Evolutionary conservation across 1,284 basidiomycete genomes (phyloP), one percentile per base, ranked within the genome.

Genomic region (Tetrapyrgos nigripes): DNA sequence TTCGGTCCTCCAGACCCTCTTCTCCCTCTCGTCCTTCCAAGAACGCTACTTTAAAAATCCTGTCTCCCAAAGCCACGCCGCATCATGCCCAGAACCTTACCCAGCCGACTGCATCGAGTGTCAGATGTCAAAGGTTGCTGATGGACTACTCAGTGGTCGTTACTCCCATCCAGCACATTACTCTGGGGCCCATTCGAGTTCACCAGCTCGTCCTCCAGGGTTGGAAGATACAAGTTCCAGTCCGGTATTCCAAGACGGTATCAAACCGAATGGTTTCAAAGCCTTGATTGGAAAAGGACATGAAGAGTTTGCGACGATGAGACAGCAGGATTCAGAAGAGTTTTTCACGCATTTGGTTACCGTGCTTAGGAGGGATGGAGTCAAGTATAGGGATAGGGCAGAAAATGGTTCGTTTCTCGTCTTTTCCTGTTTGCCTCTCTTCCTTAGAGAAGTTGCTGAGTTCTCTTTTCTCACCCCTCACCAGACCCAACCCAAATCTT

Each of bases 241-340:
- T 74, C 77, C 83, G 0, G 80, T 85, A 13, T 98, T 97, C 81
- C 96, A 98, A 71, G 87, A 86, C 27, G 97, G 97, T 1, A 77
- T 99, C 53, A 85, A 85, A 37, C 97, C 97, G 0, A 82, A 81
- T 2, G 88, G 88, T 69, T 96, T 98, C 81, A 98, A 98, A 75
- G 79, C 87, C 1, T 83, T 98, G 14, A 85, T 98, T 35, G 97
- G 97, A 3, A 93, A 92, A 67, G 95, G 94, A 0, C 97, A 99
- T 69, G 86, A 88, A 52, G 97, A 98, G 76, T 99, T 99, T 69
- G 83, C 93, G 29, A 98, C 96, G 19, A 98, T 98, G 96, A 85
- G 88, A 46, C 96, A 99, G 75, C 97, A 99, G 73, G 97, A 99
- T 70, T 88, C 96, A 1, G 96, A 98, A 70, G 97, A 99, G 75